phyloP scores from a whole-genome alignment of 2,329 filamentous ascomycete species.

The Geosmithia morbida region DNA sequence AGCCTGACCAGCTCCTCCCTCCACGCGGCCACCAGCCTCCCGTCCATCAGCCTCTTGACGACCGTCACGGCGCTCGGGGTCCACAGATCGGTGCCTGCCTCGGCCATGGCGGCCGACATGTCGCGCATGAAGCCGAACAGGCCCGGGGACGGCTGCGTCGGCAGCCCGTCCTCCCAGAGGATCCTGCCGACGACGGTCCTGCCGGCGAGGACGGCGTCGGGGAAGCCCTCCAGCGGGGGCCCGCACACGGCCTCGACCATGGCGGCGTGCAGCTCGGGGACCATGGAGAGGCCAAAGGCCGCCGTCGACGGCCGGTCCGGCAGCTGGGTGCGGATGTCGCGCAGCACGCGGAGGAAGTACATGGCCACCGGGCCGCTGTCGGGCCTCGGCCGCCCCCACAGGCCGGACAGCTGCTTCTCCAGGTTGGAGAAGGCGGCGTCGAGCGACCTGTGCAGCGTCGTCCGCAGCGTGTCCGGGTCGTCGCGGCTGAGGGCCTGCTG shows the following conservation, averaged over 20 bases:
- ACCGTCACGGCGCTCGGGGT: constrained; percentile 48
- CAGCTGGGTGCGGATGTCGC: constrained; percentile 57
- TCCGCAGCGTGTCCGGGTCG: constrained; percentile 50
- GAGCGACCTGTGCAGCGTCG: constrained; percentile 41
- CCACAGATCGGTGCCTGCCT: constrained; percentile 68
- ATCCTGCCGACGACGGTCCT: constrained; percentile 43
- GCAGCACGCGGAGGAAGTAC: constrained; percentile 59
- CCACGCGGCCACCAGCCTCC: constrained; percentile 36
- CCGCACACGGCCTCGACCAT: constrained; percentile 40
- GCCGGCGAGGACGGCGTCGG: constrained; percentile 22
- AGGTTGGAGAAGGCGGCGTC: constrained; percentile 42
- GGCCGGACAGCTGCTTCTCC: constrained; percentile 33
- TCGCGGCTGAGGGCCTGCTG: constrained; percentile 57
- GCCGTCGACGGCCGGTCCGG: constrained; percentile 35
- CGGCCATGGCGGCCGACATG: constrained; percentile 52
- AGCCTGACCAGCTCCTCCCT: constrained; percentile 20
- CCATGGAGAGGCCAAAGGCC: constrained; percentile 42
- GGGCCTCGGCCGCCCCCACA: constrained; percentile 31
- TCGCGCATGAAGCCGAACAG: constrained; percentile 58
- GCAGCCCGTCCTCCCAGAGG: constrained; percentile 35
- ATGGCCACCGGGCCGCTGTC: constrained; percentile 34
- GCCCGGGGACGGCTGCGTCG: constrained; percentile 62
- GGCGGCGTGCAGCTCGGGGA: constrained; percentile 49
- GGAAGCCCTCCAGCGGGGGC: constrained; percentile 32
- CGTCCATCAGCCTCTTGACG: constrained; percentile 44